phyloP scores from a whole-genome alignment of 768 basidiomycete species.

The Mycena galericulata region DNA sequence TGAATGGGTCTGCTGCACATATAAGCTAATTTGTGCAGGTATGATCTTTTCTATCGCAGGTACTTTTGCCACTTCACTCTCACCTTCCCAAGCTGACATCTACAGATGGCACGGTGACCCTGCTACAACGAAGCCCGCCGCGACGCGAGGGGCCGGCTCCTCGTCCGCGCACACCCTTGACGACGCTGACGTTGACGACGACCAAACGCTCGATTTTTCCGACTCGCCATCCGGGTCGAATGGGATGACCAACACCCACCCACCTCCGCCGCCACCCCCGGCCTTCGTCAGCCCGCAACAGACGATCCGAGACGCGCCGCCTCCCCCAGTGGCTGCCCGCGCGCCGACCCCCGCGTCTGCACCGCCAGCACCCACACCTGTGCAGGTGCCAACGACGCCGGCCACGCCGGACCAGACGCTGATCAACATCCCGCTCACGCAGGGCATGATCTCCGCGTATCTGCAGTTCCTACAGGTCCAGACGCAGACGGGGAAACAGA shows the following conservation, averaged over 20 bases:
- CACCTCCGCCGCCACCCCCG: constrained; percentile 47
- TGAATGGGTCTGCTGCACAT: not conserved
- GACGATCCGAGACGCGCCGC: constrained; percentile 51
- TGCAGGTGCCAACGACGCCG: constrained; percentile 35
- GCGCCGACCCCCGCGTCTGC: constrained; percentile 38
- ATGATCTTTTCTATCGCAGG: constrained; percentile 78
- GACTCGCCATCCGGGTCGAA: constrained; percentile 49
- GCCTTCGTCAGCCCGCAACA: constrained; percentile 52
- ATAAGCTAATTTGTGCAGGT: constrained; percentile 41
- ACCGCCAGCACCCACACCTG: constrained; percentile 51
- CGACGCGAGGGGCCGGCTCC: constrained; percentile 49
- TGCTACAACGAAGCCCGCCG: constrained; percentile 63
- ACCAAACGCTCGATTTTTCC: constrained; percentile 57
- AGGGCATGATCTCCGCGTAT: constrained; percentile 67
- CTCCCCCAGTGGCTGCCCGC: constrained; percentile 39
- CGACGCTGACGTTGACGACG: constrained; percentile 66
- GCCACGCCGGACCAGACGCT: constrained; percentile 52
- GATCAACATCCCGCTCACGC: constrained; percentile 64
- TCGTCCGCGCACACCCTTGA: constrained; percentile 47
- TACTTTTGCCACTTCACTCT: constrained; percentile 40
- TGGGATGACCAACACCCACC: constrained; percentile 44
- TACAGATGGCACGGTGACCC: constrained; percentile 77
- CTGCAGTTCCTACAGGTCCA: constrained; percentile 75
- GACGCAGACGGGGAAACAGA: constrained; percentile 75
- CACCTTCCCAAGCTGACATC: constrained; percentile 19